Percentiles rank a stretch among this genome's conserved stretches.
These are phyloP conservation scores for Candida stauntonica DNA, from an alignment of 805 yeast genomes.

Conservation along the genomic window DNA sequence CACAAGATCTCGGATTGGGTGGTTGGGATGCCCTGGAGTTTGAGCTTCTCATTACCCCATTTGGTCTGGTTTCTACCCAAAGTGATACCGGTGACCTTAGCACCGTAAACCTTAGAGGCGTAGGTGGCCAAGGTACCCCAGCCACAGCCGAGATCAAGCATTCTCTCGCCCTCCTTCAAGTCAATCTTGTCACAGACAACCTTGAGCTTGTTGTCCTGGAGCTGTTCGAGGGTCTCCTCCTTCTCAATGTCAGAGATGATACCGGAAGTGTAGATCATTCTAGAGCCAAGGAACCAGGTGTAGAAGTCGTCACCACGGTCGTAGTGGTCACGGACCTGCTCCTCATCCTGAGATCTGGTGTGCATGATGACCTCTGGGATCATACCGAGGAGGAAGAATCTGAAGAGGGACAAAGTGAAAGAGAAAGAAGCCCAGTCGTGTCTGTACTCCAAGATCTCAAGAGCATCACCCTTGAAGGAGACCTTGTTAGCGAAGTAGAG, in stretches of 20 bases:
- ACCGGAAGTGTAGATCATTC: conserved; percentile 93
- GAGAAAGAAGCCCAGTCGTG: conserved; percentile 88
- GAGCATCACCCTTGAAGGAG: conserved; percentile 79
- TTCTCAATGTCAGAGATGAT: conserved; percentile 63
- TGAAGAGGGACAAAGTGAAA: conserved; percentile 73
- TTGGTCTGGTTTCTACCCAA: conserved; percentile 87
- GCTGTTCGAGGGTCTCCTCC: conserved; percentile 70
- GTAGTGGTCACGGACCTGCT: conserved; percentile 92
- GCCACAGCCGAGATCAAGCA: conserved; percentile 89
- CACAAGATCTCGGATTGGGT: conserved; percentile 77
- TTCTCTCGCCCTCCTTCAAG: conserved; percentile 63
- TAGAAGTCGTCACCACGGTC: conserved; percentile 96
- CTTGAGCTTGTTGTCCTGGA: conserved; percentile 88
- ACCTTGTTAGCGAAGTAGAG: conserved; percentile 81
- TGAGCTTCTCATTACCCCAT: conserved; percentile 74
- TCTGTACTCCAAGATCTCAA: conserved; percentile 79
- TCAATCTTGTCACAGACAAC: conserved; percentile 84
- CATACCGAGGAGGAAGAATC: conserved; percentile 78
- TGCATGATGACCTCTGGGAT: conserved; percentile 92
- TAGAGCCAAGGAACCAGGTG: conserved; percentile 89
- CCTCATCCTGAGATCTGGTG: conserved; percentile 92
- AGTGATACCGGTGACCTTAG: conserved; percentile 84
- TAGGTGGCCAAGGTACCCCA: conserved; percentile 92
- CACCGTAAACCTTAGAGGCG: conserved; percentile 79
- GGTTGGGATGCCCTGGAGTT: conserved; percentile 59